Percentiles rank a stretch among this genome's conserved stretches.
These are phyloP conservation scores for Castanopsis chinensis DNA, from an alignment of 306 rosid genomes.

Conservation along the genomic window DNA sequence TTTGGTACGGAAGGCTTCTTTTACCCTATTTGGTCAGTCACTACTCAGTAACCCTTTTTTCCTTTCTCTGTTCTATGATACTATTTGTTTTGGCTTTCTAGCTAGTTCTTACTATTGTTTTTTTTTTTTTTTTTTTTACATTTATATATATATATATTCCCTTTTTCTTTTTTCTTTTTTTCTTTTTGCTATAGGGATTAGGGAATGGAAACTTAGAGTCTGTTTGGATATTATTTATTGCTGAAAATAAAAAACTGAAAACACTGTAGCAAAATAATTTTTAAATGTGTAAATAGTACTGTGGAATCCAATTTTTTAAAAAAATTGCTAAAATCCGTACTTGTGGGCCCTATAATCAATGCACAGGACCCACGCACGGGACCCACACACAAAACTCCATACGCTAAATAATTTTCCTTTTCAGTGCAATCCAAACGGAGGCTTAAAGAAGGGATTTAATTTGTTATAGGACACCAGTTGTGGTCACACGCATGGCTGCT, in stretches of 20 bases:
- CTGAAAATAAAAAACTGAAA: too few species aligned
- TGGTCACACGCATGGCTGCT: conserved; percentile 78
- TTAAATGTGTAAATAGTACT: too few species aligned
- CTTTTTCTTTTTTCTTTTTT: too few species aligned
- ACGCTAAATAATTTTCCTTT: too few species aligned
- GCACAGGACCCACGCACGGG: too few species aligned
- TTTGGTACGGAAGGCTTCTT: conserved; percentile 42
- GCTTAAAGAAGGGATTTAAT: conserved; percentile 15
- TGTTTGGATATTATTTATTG: too few species aligned
- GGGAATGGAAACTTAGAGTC: conserved; percentile 12
- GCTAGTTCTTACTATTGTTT: background rate
- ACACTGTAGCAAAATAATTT: too few species aligned
- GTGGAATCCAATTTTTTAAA: too few species aligned
- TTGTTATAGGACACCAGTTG: conserved; percentile 37
- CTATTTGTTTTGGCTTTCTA: conserved; percentile 29
- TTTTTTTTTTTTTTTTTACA: background rate
- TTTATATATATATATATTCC: background rate
- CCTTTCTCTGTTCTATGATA: conserved; percentile 31
- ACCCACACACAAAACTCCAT: too few species aligned
- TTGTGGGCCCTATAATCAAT: too few species aligned
- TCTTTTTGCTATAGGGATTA: background rate
- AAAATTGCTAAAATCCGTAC: too few species aligned
- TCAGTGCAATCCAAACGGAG: too few species aligned
- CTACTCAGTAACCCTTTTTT: conserved; percentile 31
- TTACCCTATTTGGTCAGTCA: conserved; percentile 51